Conservation (phyloP, 2,329 filamentous ascomycete genomes). For the Pseudocercospora ulei region DNA sequence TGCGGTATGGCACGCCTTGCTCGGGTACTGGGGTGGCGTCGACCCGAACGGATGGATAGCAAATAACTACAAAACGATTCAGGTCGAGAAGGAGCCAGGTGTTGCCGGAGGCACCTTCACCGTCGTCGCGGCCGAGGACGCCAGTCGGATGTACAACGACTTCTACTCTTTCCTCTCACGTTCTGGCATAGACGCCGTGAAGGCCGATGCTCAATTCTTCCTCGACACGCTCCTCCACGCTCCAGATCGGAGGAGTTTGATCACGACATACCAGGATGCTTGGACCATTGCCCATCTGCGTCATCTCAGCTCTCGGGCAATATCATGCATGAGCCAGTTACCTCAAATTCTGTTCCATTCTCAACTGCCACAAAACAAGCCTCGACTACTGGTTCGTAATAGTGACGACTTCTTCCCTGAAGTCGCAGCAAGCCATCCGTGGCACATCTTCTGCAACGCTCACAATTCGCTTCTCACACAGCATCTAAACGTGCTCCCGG, state of each 20-base stretch:
- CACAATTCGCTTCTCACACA: slow-evolving; percentile 76
- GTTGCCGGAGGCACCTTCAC: slow-evolving; percentile 58
- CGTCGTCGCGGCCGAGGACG: slow-evolving; percentile 64
- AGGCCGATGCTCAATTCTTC: slow-evolving; percentile 88
- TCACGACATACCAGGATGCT: slow-evolving; percentile 68
- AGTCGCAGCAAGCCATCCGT: slow-evolving; percentile 68
- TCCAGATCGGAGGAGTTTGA: slow-evolving; percentile 59
- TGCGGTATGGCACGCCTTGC: slow-evolving; percentile 85
- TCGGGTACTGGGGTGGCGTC: slow-evolving; percentile 86
- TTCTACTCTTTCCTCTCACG: slow-evolving; percentile 75
- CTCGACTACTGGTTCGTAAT: slow-evolving; percentile 67
- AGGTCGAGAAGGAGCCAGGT: slow-evolving; percentile 47
- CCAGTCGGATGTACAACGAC: slow-evolving; percentile 70
- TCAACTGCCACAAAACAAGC: slow-evolving; percentile 66
- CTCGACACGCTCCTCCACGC: slow-evolving; percentile 65
- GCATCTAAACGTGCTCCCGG: slow-evolving; percentile 76
- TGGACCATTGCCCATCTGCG: slow-evolving; percentile 71
- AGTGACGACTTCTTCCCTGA: slow-evolving; percentile 89
- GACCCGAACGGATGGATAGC: slow-evolving; percentile 64
- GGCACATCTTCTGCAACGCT: slow-evolving; percentile 92
- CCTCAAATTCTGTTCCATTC: slow-evolving; percentile 80
- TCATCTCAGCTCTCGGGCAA: slow-evolving; percentile 66
- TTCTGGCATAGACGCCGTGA: slow-evolving; percentile 73
- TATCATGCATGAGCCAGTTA: slow-evolving; percentile 90
- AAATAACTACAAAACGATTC: slow-evolving; percentile 63